These are phyloP conservation scores for Gastrolobium bilobum DNA, from an alignment of 306 rosid species.

Conservation along the genomic window DNA sequence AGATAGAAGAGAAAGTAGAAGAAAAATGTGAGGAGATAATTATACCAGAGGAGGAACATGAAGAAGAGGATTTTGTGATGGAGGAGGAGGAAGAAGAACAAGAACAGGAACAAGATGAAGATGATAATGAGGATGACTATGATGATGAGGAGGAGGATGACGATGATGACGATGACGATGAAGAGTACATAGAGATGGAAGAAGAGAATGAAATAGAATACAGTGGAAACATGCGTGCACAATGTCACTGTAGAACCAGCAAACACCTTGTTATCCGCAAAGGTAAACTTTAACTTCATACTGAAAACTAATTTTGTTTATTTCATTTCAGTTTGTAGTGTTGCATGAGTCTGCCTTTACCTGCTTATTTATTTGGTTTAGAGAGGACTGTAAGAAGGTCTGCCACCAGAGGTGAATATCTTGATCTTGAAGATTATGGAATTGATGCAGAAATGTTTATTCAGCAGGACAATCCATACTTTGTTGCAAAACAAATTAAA, in stretches of 20 bases:
- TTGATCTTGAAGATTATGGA: neutral
- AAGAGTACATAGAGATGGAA: neutral
- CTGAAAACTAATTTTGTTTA: neutral
- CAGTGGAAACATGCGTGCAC: neutral
- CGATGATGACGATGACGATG: neutral
- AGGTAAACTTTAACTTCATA: slow-evolving; percentile 32
- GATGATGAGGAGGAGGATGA: neutral
- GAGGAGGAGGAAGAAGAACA: neutral
- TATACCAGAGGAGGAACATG: neutral
- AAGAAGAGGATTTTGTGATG: neutral
- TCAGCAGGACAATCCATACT: slow-evolving; percentile 37
- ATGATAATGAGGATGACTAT: neutral
- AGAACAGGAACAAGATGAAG: neutral
- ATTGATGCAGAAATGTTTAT: slow-evolving; percentile 30
- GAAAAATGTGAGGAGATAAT: neutral
- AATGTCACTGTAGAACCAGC: neutral
- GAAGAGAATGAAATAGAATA: neutral
- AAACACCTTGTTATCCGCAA: neutral
- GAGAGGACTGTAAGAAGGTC: neutral
- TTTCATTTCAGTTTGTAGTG: neutral
- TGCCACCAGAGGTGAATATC: neutral
- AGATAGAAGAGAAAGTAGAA: neutral
- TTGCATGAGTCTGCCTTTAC: neutral
- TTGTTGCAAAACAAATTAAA: neutral
- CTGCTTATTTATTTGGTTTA: slow-evolving; percentile 35